Conservation (phyloP, 2,329 filamentous ascomycete species). For the Colletotrichum eremochloae region DNA sequence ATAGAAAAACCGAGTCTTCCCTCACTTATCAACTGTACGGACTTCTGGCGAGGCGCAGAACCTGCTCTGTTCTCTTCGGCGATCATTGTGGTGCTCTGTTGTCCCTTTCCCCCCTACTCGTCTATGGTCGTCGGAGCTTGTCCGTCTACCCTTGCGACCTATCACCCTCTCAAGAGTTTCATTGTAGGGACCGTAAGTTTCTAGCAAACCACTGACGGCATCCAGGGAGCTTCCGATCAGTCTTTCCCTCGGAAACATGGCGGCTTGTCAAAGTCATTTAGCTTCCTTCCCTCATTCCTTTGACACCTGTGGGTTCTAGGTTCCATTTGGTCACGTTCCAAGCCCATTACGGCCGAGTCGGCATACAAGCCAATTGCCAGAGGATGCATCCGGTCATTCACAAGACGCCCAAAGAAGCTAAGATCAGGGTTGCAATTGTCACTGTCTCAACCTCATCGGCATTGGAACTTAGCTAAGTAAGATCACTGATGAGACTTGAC, state of each 20-base stretch:
- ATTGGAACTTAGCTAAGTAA: background rate
- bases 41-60: background rate
- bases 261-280: background rate
- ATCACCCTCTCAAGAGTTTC: background rate
- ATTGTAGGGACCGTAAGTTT: no score
- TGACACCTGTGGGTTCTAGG: background rate
- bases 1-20: background rate
- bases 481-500: background rate
- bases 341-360: constrained; percentile 5
- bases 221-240: background rate
- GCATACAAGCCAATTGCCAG: background rate
- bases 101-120: background rate
- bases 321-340: background rate
- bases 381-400: constrained; percentile 23
- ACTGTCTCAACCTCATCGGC: constrained; percentile 1
- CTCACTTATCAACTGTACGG: background rate
- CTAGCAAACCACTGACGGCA: background rate
- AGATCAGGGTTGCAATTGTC: constrained; percentile 1
- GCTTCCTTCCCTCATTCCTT: background rate
- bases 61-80: background rate
- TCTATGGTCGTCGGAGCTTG: background rate
- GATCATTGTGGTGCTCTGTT: background rate
- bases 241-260: background rate
- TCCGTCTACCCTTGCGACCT: background rate
- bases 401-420: constrained; percentile 3